Evolutionary conservation across 495 filamentous ascomycete species (phyloP), one percentile per base, ranked within the genome.

Genomic region (Penicillium canariense): DNA sequence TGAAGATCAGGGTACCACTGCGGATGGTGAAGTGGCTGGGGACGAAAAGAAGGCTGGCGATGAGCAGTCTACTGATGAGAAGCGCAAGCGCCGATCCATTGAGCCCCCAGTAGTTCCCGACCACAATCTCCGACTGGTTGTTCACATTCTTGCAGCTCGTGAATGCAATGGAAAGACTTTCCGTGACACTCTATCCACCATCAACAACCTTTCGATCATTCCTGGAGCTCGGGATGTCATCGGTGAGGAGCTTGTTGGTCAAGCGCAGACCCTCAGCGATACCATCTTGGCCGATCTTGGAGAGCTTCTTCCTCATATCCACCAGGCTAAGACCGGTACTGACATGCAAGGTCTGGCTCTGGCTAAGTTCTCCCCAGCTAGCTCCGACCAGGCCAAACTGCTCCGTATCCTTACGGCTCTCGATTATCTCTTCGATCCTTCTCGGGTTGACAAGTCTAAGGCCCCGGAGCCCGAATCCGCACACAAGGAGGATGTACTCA

Each of bases 141-240:
- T 97, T 62, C 94, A 95, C 61, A 96, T 99, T 55, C 86, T 99
- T 56, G 88, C 93, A 11, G 92, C 94, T 48, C 88, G 91, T 26
- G 94, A 99, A 68, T 99, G 94, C 73, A 94, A 87, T 61, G 91
- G 89, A 44, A 96, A 96, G 75, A 97, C 92, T 2, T 97, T 97
- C 80, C 86, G 90, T 61, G 93, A 97, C 63, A 97, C 95, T 0
- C 81, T 97, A 40, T 92, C 95, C 15, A 93, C 94, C 8, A 97
- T 99, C 77, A 96, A 96, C 73, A 96, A 97, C 63, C 84, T 99
- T 28, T 96, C 94, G 31, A 85, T 87, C 40, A 90, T 99, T 54
- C 91, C 92, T 20, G 90, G 87, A 23, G 92, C 95, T 14, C 91
- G 92, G 62, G 85, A 88, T 56, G 78, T 94, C 8, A 97, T 99